Evolutionary conservation across 495 filamentous ascomycete genomes (phyloP).

Genomic region (Annulohypoxylon stygium): DNA sequence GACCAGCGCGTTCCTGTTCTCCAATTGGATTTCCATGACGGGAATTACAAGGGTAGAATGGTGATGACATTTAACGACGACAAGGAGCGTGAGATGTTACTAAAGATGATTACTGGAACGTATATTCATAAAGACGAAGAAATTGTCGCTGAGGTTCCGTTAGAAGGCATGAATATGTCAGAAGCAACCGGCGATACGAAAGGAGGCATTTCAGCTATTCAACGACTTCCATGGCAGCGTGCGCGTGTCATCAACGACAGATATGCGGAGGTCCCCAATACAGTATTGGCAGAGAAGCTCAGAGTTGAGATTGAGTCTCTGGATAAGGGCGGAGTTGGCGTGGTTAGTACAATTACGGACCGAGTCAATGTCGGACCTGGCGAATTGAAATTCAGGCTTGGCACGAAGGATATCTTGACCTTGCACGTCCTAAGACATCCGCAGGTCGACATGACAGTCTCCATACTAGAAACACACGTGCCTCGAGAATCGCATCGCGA

Average conservation of each 20-base stretch:
- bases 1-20: conserved; percentile 75
- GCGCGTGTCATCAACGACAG: conserved; percentile 69
- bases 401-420: conserved; percentile 69
- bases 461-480: conserved; percentile 73
- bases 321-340: conserved; percentile 67
- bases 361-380: conserved; percentile 82
- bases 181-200: conserved; percentile 63
- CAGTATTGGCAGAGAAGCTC: conserved; percentile 76
- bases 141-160: conserved; percentile 70
- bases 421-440: conserved; percentile 73
- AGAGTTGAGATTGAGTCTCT: conserved; percentile 71
- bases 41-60: conserved; percentile 74
- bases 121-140: conserved; percentile 69
- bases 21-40: conserved; percentile 75
- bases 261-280: conserved; percentile 61
- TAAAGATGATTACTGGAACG: conserved; percentile 77
- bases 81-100: conserved; percentile 73
- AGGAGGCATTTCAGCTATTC: conserved; percentile 59
- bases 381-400: conserved; percentile 73
- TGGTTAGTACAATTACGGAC: conserved; percentile 71
- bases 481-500: conserved; percentile 67
- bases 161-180: conserved; percentile 73
- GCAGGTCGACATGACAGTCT: conserved; percentile 76
- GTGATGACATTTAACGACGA: conserved; percentile 79
- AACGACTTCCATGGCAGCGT: conserved; percentile 61